phyloP scores from a whole-genome alignment of 257 asterid species.

The Plantago ovata region DNA sequence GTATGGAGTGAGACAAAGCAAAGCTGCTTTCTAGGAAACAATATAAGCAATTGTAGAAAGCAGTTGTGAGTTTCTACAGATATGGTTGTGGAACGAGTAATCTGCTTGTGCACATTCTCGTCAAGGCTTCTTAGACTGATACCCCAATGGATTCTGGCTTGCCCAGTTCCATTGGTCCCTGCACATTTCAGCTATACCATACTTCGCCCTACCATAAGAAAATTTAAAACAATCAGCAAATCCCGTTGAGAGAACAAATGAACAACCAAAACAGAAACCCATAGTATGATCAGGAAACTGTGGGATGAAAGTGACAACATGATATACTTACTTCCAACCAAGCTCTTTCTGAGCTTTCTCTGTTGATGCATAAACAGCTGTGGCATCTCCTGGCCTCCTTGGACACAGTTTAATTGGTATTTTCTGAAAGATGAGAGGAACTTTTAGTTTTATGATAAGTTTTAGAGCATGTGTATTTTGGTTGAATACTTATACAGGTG shows the following conservation, averaged over 20 bases:
- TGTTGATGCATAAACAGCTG: conserved; percentile 87
- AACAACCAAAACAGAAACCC: not conserved
- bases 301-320: not conserved
- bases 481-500: too few species aligned
- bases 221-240: not conserved
- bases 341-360: conserved; percentile 75
- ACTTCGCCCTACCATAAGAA: conserved; percentile 69
- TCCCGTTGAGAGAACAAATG: not conserved
- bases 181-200: conserved; percentile 83
- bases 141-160: conserved; percentile 84
- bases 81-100: not conserved
- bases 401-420: conserved; percentile 77
- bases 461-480: not conserved
- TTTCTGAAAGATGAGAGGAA: conserved; percentile 40
- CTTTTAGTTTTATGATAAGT: too few species aligned
- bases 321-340: conserved; percentile 83
- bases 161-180: conserved; percentile 98
- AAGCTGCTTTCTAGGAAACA: not conserved
- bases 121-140: conserved; percentile 26
- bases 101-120: not conserved
- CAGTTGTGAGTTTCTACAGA: not conserved
- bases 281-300: not conserved
- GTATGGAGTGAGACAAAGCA: too few species aligned
- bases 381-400: conserved; percentile 88
- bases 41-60: not conserved